Conservation (phyloP, 305 asterid genomes). For the Fraxinus greggii region DNA sequence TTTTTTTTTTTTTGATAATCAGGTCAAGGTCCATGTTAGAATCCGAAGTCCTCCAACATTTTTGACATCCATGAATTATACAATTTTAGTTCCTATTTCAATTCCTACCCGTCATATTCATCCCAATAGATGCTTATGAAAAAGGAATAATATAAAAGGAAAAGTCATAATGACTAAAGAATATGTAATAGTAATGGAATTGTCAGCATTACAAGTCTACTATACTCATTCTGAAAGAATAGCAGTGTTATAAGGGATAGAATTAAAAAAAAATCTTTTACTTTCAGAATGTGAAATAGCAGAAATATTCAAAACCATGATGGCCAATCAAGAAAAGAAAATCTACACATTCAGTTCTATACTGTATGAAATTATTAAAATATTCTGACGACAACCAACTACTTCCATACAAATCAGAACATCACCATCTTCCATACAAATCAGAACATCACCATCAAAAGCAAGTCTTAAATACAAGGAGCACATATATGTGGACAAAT, state of each 20-base stretch:
- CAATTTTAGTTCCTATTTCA: neutral
- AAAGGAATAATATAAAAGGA: neutral
- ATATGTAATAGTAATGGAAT: neutral
- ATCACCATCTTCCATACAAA: neutral
- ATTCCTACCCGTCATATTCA: neutral
- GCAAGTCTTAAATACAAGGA: neutral
- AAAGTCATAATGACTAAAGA: neutral
- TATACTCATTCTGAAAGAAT: neutral
- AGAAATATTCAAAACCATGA: neutral
- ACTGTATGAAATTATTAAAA: neutral
- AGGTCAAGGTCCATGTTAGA: neutral
- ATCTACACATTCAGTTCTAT: neutral
- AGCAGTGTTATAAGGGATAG: neutral
- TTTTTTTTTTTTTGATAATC: too few relatives aligned
- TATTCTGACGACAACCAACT: slow-evolving; percentile 10
- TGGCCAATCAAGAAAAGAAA: neutral
- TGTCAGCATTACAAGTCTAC: neutral
- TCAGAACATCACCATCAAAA: neutral
- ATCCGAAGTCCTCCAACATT: neutral
- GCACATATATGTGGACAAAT: neutral
- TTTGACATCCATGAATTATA: neutral
- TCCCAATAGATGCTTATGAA: neutral
- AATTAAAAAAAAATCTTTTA: neutral
- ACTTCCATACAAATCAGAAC: neutral
- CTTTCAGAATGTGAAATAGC: slow-evolving; percentile 10